A percentile compares a stretch with the other conserved stretches of the same genome.
These are phyloP conservation scores for Pholiota conissans DNA, from an alignment of 768 basidiomycete genomes.

Conservation along the genomic window DNA sequence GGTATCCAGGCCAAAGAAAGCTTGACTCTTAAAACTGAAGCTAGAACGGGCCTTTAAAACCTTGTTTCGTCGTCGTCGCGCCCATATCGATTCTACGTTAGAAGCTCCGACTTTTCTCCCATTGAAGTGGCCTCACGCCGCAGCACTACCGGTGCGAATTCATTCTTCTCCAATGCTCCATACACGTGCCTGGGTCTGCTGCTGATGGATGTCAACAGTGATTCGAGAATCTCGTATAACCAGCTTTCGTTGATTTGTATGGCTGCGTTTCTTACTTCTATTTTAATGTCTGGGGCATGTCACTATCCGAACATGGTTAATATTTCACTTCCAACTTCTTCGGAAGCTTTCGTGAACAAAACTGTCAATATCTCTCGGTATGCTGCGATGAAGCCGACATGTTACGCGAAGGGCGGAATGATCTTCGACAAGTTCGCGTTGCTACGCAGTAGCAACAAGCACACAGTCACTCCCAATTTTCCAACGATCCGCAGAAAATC, in stretches of 20 bases:
- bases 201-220: not conserved
- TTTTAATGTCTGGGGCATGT: slow-evolving; percentile 1
- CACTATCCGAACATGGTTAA: not conserved
- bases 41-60: not conserved
- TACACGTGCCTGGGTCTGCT: not conserved
- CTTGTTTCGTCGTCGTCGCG: not conserved
- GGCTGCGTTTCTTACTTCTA: not conserved
- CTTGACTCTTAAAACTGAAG: not conserved
- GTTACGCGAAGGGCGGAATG: not conserved
- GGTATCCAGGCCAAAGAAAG: not conserved
- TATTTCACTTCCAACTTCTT: not conserved
- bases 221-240: not conserved
- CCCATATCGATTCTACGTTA: not conserved
- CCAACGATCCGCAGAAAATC: slow-evolving; percentile 41
- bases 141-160: too few species aligned
- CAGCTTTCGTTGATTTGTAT: not conserved
- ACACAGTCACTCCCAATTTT: slow-evolving; percentile 17
- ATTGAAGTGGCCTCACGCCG: not conserved
- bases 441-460: slow-evolving; percentile 28
- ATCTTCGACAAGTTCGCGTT: slow-evolving; percentile 18
- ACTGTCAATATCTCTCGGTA: not conserved
- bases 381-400: not conserved
- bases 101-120: not conserved
- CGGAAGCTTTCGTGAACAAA: not conserved
- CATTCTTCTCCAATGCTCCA: not conserved